Percentiles rank a stretch among this genome's conserved stretches.
Evolutionary conservation across 2,329 filamentous ascomycete genomes (phyloP).

Genomic region (Dothidotthia symphoricarpi): DNA sequence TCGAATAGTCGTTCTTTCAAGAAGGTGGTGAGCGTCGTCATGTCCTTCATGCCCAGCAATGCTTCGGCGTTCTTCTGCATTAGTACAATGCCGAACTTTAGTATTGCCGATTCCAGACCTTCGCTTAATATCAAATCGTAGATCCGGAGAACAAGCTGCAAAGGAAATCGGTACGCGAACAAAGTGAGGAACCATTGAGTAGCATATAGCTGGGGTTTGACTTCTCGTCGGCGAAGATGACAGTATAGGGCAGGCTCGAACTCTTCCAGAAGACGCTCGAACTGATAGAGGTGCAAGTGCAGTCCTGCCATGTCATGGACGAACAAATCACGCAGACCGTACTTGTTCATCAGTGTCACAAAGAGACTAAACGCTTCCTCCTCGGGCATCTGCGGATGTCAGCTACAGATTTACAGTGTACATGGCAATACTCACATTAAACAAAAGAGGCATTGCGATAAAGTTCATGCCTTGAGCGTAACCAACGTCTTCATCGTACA

Average conservation of each 20-base stretch:
- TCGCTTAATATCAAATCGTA: slow-evolving; percentile 95
- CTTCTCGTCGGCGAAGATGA: slow-evolving; percentile 82
- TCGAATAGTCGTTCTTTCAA: slow-evolving; percentile 94
- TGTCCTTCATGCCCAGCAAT: slow-evolving; percentile 82
- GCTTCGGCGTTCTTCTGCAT: slow-evolving; percentile 90
- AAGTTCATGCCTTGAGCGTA: slow-evolving; percentile 99
- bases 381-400: slow-evolving; percentile 72
- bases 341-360: slow-evolving; percentile 94
- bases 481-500: slow-evolving; percentile 91
- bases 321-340: slow-evolving; percentile 88
- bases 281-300: slow-evolving; percentile 90
- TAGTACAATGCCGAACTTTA: slow-evolving; percentile 90
- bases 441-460: slow-evolving; percentile 90
- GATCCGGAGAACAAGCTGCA: slow-evolving; percentile 92
- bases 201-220: slow-evolving; percentile 89
- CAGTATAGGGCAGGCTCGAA: slow-evolving; percentile 92
- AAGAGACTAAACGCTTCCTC: slow-evolving; percentile 94
- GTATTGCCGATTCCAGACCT: slow-evolving; percentile 79
- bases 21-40: slow-evolving; percentile 83
- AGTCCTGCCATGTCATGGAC: slow-evolving; percentile 94
- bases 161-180: slow-evolving; percentile 96
- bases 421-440: slow-evolving; percentile 67
- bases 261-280: slow-evolving; percentile 90
- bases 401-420: slow-evolving; percentile 66
- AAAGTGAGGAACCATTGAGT: slow-evolving; percentile 99